Base-by-base conservation (phyloP, 495 filamentous ascomycete genomes). In the Pseudevernia furfuracea region DNA sequence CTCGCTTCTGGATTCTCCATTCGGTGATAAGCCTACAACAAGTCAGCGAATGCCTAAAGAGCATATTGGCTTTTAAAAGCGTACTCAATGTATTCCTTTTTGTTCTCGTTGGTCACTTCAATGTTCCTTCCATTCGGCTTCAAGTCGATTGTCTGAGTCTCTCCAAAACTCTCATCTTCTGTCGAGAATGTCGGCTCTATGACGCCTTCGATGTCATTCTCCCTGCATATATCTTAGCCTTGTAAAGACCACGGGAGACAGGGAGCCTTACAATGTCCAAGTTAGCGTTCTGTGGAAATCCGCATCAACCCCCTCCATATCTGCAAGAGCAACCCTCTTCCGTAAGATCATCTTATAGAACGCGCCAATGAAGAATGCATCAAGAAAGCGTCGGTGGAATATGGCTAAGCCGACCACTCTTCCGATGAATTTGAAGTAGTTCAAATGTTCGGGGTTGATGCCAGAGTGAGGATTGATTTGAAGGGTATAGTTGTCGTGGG, bases 361-460 rank as follows among this genome's bases (percentile, higher is more conserved):
- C 43, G 94, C 95, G 58, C 94, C 94, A 72, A 99, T 97, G 79
- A 99, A 99, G 81, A 99, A 99, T 57, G 94, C 96, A 75, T 99
- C 94, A 67, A 99, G 79, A 81, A 99, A 99, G 38, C 94, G 84
- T 57, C 94, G 85, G 77, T 99, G 94, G 86, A 99, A 99, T 74
- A 99, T 97, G 64, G 94, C 94, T 66, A 99, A 77, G 59, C 94
- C 94, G 65, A 99, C 95, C 48, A 99, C 95, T 60, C 94, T 90
- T 49, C 94, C 94, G 72, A 99, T 99, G 78, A 99, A 99, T 78
- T 96, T 99, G 84, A 99, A 99, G 77, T 96, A 99, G 71, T 96
- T 96, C 69, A 99, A 80, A 83, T 99, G 94, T 77, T 99, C 94
- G 10, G 94, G 95, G 77, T 99, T 99, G 76, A 99, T 97, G 67